Evolutionary conservation across 495 filamentous ascomycete genomes (phyloP).

Genomic region (Neurospora sp.): DNA sequence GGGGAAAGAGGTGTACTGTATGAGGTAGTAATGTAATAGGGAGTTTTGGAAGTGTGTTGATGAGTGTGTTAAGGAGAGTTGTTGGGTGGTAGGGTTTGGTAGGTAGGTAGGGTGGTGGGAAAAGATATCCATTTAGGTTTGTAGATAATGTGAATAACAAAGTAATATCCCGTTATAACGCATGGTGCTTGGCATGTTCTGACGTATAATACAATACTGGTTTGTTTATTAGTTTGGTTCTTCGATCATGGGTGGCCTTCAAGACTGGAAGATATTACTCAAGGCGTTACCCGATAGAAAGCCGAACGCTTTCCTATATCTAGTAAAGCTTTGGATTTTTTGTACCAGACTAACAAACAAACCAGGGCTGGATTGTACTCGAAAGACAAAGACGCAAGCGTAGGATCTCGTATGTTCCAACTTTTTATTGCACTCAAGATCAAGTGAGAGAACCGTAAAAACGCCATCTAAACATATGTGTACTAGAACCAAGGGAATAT

Average conservation of each 20-base stretch:
- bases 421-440: neutral
- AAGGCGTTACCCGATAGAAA: no score
- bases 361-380: no score
- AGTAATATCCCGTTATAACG: neutral
- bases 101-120: neutral
- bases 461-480: neutral
- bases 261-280: no score
- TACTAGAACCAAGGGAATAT: neutral
- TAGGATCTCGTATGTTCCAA: no score
- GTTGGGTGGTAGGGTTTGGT: no score
- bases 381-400: no score
- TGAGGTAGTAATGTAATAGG: neutral
- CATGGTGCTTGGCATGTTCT: neutral
- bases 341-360: no score
- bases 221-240: no score
- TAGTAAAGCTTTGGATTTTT: no score
- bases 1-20: neutral
- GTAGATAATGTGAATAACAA: neutral
- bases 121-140: neutral
- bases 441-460: neutral
- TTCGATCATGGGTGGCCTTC: no score
- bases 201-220: neutral
- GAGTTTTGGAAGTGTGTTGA: neutral
- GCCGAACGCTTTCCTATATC: no score
- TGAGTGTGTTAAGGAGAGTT: neutral